Evolutionary conservation across 108 stramenopile species (phyloP), one percentile per base, ranked within the genome.

Genomic region (Cyclotella kingstonii): DNA sequence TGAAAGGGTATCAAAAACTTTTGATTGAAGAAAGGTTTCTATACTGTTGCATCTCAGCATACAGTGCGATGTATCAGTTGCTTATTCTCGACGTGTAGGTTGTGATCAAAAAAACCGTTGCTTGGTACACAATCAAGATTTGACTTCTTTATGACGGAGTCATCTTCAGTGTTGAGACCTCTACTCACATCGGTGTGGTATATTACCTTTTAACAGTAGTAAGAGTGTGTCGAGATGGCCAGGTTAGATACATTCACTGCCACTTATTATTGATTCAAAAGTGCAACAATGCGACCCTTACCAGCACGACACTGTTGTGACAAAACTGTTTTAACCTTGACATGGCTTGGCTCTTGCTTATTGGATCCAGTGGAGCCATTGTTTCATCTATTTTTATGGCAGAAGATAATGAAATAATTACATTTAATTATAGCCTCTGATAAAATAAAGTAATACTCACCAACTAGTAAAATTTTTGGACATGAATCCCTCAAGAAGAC

Each of bases 281-380:
- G 36, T 36, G 11, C 36, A 36, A 36, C 36, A 36, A 36, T 36
- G 7, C 11, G 1, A 51, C 10, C 35, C 36, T 5, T 19, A 54
- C 86, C 41, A 93, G 66, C 15, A 93, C 82, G 38, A 90, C 79
- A 52, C 87, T 89, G 2, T 80, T 73, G 17, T 58, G 6, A 58
- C 91, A 93, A 60, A 93, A 93, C 0, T 68, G 22, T 77, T 93
- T 90, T 27, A 93, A 54, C 57, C 84, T 86, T 10, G 70, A 42
- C 92, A 93, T 93, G 14, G 89, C 87, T 40, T 82, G 73, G 40
- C 79, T 68, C 68, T 93, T 93, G 30, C 83, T 83, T 15, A 76
- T 63, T 5, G 92, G 92, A 49, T 93, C 92, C 5, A 93, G 70
- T 8, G 92, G 92, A 26, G 92, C 92, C 80, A 93, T 85, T 4